Evolutionary conservation across 257 asterid species (phyloP).

Genomic region (Linaria vulgaris): DNA sequence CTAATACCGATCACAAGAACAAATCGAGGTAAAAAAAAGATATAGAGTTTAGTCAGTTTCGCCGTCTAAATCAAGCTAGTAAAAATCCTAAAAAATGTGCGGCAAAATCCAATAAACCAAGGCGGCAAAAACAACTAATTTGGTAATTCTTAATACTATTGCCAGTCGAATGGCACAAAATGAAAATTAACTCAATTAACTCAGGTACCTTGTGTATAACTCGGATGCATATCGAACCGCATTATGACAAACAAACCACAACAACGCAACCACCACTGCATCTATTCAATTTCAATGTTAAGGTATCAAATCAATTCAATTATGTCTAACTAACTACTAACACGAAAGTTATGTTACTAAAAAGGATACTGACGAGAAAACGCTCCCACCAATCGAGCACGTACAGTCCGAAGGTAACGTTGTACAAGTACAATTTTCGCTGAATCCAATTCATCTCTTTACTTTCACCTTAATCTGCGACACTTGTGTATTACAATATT

Average conservation of each 20-base stretch:
- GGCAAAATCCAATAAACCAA: not conserved
- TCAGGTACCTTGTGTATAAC: constrained; percentile 36
- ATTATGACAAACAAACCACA: constrained; percentile 48
- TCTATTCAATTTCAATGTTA: too few species aligned
- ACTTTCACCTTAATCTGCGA: constrained; percentile 11
- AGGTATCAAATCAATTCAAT: too few species aligned
- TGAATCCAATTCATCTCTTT: constrained; percentile 59
- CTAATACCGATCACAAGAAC: constrained; percentile 1
- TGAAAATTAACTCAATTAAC: not conserved
- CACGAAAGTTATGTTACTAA: too few species aligned
- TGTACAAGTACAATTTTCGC: constrained; percentile 65
- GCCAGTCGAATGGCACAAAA: not conserved
- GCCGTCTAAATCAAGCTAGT: not conserved
- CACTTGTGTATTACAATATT: not conserved
- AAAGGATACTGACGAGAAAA: constrained; percentile 70
- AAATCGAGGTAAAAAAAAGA: too few species aligned
- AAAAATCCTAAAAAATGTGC: not conserved
- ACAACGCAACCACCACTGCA: constrained; percentile 43
- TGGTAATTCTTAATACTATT: not conserved
- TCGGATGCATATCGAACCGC: constrained; percentile 33
- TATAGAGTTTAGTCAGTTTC: not conserved
- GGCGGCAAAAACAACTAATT: not conserved
- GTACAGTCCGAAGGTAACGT: constrained; percentile 76
- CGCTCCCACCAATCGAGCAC: constrained; percentile 90
- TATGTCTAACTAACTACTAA: not conserved